Evolutionary conservation across 768 basidiomycete species (phyloP), one percentile per base, ranked within the genome.

Genomic region (Pholiota conissans): DNA sequence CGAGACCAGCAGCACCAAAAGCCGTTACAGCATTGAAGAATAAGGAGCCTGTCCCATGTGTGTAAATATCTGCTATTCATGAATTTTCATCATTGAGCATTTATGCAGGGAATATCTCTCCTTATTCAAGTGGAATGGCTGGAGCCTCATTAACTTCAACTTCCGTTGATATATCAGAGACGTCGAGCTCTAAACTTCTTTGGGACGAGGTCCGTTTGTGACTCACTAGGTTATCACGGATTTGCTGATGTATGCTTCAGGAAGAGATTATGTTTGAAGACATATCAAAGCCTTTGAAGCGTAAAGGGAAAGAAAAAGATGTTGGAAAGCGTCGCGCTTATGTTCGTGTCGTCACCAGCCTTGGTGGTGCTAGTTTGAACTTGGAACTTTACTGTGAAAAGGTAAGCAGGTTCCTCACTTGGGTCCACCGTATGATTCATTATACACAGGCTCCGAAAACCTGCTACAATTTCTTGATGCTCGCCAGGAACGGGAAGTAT

Each of bases 181-280:
- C 75, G 18, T 74, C 77, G 22, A 84, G 80, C 45, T 87, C 95
- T 48, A 87, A 90, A 64, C 83, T 97, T 3, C 76, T 98, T n/a
- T 95, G 95, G 86, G 95, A 99, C 71, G 97, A 98, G 75, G 89
- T 87, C 37, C 5, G 76, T 69, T 27, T 28, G 39, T 10, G n/a
- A 27, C 9, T 59, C 13, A 18, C 8, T 39, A 16, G 20, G 34
- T 10, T n/a, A 14, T 54, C 49, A 9, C 28, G 20, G 29, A n/a
- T 49, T 34, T 9, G 39, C 52, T 52, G 28, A 52, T 6, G 30
- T 0, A 26, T 5, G 32, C 22, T 61, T 0, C 61, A 90, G 85
- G 97, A 99, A 73, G 96, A 98, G 69, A 77, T 95, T 14, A 99
- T 99, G 97, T 99, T 95, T 63, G 96, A 98, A 71, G 91, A 91